Evolutionary conservation across 345 rosid species (phyloP), one percentile per base, ranked within the genome.

Genomic region (Brassica incana): DNA sequence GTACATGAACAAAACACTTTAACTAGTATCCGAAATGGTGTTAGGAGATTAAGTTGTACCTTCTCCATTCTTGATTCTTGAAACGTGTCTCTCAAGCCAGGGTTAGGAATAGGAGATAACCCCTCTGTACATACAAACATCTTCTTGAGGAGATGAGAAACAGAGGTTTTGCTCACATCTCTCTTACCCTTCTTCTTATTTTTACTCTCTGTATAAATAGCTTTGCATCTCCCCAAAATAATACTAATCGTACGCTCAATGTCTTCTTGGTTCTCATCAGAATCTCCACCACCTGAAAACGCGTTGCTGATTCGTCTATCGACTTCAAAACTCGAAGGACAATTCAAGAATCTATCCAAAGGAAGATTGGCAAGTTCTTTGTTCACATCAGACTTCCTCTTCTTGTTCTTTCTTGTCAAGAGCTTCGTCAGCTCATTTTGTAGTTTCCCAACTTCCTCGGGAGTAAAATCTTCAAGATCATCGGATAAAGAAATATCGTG

Each of bases 61-160:
- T 93, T 92, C 82, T 95, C 99, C 95, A 95, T 90, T 89, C 97
- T 88, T 2, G 97, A 87, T 71, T 95, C 97, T 33, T 85, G 94
- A 77, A 91, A 83, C 8, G 93, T 74, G 75, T 91, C 95, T 79
- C 89, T 90, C 88, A 91, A 83, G 74, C 86, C 88, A 5, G 95
- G 91, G 12, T 80, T 82, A 1, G 97, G 95, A 2, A 85, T 75
- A 0, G 38, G 64, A 29, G 76, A 8, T 78, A 91, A 90, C 18
- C 97, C 91, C 30, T 89, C 80, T 27, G 84, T 62, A 52, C 99
- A 92, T 0, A 87, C 88, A 74, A 95, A 91, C 84, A 91, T 87
- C 85, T 91, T 95, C 88, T 88, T 92, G 68, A 95, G 87, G 63
- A 95, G 95, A 73, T 90, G 87, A 35, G 92, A 81, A 65, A 95